phyloP scores from a whole-genome alignment of 345 rosid genomes.

The Luvunga scandens region DNA sequence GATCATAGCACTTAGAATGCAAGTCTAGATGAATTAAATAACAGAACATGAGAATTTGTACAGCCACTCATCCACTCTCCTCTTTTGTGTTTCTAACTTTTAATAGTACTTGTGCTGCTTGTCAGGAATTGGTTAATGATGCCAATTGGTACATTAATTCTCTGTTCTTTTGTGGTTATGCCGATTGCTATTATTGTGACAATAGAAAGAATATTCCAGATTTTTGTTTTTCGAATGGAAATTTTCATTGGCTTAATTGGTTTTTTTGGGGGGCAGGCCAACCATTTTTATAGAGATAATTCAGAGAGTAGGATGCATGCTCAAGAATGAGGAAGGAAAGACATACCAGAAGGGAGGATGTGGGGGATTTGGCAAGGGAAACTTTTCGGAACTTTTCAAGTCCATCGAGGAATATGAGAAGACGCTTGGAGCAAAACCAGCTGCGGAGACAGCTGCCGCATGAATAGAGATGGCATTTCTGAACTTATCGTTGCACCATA shows the following conservation, averaged over 20 bases:
- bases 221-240: background rate
- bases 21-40: background rate
- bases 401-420: constrained; percentile 94
- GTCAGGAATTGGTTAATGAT: background rate
- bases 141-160: background rate
- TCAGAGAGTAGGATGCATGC: constrained; percentile 84
- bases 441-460: constrained; percentile 20
- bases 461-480: constrained; percentile 14
- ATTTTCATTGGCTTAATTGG: background rate
- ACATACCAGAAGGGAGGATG: constrained; percentile 86
- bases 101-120: background rate
- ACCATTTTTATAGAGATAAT: constrained; percentile 95
- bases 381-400: constrained; percentile 90
- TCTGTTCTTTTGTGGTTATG: background rate
- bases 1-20: background rate
- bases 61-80: background rate
- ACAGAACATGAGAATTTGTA: background rate
- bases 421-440: constrained; percentile 64
- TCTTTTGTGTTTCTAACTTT: background rate
- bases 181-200: background rate
- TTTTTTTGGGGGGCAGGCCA: constrained; percentile 44
- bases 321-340: constrained; percentile 64
- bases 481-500: background rate
- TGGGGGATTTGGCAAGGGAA: constrained; percentile 95
- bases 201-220: background rate